Conservation (phyloP, 1,139 yeast species). For the Kurtzmaniella natalensis region DNA sequence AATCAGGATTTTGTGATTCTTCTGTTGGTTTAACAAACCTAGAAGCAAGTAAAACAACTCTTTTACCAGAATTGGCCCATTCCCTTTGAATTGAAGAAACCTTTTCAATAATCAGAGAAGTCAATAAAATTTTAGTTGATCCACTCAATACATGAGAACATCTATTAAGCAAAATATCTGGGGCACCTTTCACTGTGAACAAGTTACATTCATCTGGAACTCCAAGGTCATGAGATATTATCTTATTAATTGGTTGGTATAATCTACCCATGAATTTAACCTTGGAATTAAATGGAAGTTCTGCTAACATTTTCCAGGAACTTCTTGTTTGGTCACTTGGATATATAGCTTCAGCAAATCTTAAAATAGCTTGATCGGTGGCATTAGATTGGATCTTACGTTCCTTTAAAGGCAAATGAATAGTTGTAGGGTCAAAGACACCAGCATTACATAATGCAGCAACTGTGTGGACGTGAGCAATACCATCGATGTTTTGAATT, state of each 20-base stretch:
- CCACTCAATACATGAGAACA: constrained; percentile 22
- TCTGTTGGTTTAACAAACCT: constrained; percentile 16
- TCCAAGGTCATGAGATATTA: constrained; percentile 11
- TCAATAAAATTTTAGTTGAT: constrained; percentile 11
- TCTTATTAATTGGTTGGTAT: constrained; percentile 13
- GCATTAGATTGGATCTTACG: constrained; percentile 41
- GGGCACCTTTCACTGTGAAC: constrained; percentile 46
- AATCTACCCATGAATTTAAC: constrained; percentile 44
- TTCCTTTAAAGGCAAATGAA: constrained; percentile 13
- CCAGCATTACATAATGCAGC: constrained; percentile 42
- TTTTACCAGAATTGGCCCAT: constrained; percentile 42
- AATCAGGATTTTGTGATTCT: constrained; percentile 2
- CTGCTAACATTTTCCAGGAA: constrained; percentile 23
- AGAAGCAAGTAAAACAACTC: constrained; percentile 41
- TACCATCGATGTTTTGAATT: constrained; percentile 4
- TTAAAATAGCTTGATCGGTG: constrained; percentile 43
- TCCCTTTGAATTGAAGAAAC: constrained; percentile 25
- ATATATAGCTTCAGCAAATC: constrained; percentile 26
- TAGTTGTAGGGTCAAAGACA: constrained; percentile 15
- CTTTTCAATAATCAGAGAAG: constrained; percentile 11
- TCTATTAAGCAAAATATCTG: constrained; percentile 38
- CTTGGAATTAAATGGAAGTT: constrained; percentile 44
- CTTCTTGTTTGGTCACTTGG: constrained; percentile 10
- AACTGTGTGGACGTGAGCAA: constrained; percentile 18
- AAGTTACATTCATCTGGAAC: constrained; percentile 14